These are phyloP conservation scores for Sporopachydermia quercuum DNA, from an alignment of 805 yeast species.

Conservation along the genomic window DNA sequence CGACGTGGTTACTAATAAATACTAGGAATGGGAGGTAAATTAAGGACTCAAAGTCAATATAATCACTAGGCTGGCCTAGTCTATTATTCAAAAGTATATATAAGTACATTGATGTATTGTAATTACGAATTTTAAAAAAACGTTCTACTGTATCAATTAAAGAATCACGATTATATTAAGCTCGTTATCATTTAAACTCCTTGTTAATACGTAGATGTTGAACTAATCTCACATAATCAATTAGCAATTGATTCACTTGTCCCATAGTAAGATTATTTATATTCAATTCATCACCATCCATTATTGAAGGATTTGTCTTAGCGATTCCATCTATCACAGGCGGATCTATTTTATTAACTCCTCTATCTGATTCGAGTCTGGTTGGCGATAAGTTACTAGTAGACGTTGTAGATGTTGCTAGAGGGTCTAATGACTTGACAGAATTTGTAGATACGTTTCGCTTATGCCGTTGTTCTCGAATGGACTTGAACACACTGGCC, in stretches of 20 bases:
- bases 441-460: not conserved
- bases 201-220: conserved; percentile 13
- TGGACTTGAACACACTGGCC: not conserved
- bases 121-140: too few species aligned
- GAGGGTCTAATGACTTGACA: not conserved
- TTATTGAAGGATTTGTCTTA: not conserved
- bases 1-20: not conserved
- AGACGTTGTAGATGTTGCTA: not conserved
- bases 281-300: not conserved
- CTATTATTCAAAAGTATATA: too few species aligned
- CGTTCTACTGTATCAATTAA: too few species aligned
- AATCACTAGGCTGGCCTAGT: too few species aligned
- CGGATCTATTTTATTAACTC: not conserved
- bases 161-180: too few species aligned
- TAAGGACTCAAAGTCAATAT: too few species aligned
- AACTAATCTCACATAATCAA: conserved; percentile 23
- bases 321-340: not conserved
- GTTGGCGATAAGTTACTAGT: too few species aligned
- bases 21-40: too few species aligned
- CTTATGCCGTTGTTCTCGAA: not conserved
- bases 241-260: conserved; percentile 19
- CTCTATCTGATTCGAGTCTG: not conserved
- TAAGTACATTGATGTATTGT: too few species aligned
- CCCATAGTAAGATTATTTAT: conserved; percentile 15
- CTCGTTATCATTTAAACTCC: conserved; percentile 12